Evolutionary conservation across 192 early-diverging fungal genomes (phyloP).

Genomic region (Coemansia reversa): DNA sequence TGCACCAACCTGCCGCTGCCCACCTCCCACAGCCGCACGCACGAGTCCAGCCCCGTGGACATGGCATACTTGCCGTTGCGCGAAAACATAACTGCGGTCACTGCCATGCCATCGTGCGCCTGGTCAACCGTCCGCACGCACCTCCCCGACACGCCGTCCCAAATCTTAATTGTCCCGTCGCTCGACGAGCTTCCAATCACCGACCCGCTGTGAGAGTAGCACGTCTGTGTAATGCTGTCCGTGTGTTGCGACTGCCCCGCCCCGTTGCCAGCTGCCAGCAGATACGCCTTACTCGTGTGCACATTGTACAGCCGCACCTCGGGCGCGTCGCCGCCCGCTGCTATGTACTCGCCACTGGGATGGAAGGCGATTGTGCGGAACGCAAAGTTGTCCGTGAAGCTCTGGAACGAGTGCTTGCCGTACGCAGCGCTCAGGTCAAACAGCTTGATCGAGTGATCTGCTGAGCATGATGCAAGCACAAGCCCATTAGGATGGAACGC

Average conservation of each 20-base stretch:
- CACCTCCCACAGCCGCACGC: constrained; percentile 80
- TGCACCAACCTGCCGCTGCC: constrained; percentile 67
- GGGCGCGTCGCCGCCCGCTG: constrained; percentile 74
- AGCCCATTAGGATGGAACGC: constrained; percentile 92
- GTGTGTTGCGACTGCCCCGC: constrained; percentile 36
- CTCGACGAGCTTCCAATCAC: constrained; percentile 74
- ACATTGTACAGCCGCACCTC: constrained; percentile 85
- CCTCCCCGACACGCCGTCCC: constrained; percentile 76
- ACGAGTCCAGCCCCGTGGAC: constrained; percentile 76
- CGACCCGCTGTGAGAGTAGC: constrained; percentile 68
- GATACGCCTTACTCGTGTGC: constrained; percentile 80
- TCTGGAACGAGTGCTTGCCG: constrained; percentile 81
- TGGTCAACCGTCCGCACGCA: constrained; percentile 72
- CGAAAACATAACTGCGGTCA: constrained; percentile 73
- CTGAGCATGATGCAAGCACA: constrained; percentile 82
- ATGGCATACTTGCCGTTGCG: constrained; percentile 74
- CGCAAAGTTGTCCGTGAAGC: constrained; percentile 76
- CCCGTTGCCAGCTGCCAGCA: constrained; percentile 51
- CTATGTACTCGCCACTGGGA: constrained; percentile 86
- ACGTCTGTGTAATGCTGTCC: constrained; percentile 59
- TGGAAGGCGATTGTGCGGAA: constrained; percentile 86
- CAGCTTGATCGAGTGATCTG: constrained; percentile 83
- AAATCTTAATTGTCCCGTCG: constrained; percentile 86
- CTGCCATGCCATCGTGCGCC: constrained; percentile 76
- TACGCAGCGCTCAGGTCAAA: constrained; percentile 84